phyloP scores from a whole-genome alignment of 805 yeast genomes.

The Yarrowia sp. region DNA sequence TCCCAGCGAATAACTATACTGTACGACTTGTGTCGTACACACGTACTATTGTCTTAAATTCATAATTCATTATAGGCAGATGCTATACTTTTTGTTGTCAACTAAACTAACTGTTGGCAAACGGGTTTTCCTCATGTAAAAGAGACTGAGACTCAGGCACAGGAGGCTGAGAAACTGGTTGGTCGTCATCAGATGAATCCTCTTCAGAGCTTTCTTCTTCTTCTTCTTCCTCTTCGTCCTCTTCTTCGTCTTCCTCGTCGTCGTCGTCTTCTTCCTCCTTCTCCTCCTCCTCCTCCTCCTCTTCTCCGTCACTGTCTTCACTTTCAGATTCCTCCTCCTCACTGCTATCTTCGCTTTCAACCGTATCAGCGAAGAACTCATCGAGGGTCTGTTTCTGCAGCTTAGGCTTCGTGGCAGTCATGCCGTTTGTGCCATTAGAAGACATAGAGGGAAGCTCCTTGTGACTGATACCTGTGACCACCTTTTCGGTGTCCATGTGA shows the following conservation, averaged over 20 bases:
- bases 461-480: neutral
- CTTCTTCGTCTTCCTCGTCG: slow-evolving; percentile 36
- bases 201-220: slow-evolving; percentile 39
- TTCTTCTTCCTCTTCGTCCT: slow-evolving; percentile 35
- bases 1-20: too few relatives aligned
- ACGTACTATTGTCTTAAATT: neutral
- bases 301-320: slow-evolving; percentile 35
- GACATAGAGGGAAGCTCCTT: slow-evolving; percentile 29
- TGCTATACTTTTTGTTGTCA: neutral
- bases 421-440: slow-evolving; percentile 28
- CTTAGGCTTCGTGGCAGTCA: slow-evolving; percentile 37
- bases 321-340: slow-evolving; percentile 33
- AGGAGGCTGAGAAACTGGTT: slow-evolving; percentile 30
- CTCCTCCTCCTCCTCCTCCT: slow-evolving; percentile 33
- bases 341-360: slow-evolving; percentile 29
- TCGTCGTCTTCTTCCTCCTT: slow-evolving; percentile 37
- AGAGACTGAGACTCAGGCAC: neutral
- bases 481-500: slow-evolving; percentile 35
- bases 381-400: slow-evolving; percentile 73
- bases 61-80: neutral
- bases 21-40: too few relatives aligned
- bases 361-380: slow-evolving; percentile 64
- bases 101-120: neutral
- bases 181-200: slow-evolving; percentile 38
- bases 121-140: slow-evolving; percentile 16